Percentiles rank a stretch among this genome's conserved stretches.
phyloP scores from a whole-genome alignment of 139 green algal species.

The Raphidocelis subcapitata region DNA sequence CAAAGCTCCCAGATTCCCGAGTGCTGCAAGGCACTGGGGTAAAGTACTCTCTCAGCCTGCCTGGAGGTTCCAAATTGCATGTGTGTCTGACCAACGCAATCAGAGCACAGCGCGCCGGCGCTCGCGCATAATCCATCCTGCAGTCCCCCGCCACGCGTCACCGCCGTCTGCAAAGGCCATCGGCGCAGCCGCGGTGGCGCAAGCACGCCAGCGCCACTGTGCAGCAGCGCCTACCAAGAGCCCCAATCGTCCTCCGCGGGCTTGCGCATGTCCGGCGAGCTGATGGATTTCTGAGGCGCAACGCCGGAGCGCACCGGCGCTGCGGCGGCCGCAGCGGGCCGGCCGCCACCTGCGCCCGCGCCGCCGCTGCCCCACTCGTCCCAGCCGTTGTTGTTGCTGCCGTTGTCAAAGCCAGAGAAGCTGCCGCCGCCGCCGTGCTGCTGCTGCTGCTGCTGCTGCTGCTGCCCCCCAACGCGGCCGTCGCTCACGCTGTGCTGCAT shows the following conservation, averaged over 20 bases:
- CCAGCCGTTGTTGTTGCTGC: not conserved
- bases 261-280: not conserved
- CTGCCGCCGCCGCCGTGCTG: slow-evolving; percentile 8
- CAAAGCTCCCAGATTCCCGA: too few species aligned
- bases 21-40: too few species aligned
- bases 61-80: too few species aligned
- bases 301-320: not conserved
- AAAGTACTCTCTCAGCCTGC: too few species aligned
- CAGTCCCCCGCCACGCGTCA: too few species aligned
- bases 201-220: not conserved
- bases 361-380: not conserved
- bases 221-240: slow-evolving; percentile 11
- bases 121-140: too few species aligned
- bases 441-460: slow-evolving; percentile 2
- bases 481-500: slow-evolving; percentile 12
- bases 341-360: not conserved
- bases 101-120: too few species aligned
- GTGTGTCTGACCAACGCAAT: too few species aligned
- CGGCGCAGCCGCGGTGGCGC: not conserved
- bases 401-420: slow-evolving; percentile 27
- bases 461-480: not conserved
- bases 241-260: slow-evolving; percentile 20
- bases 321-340: not conserved
- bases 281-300: not conserved
- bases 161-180: too few species aligned